These are phyloP conservation scores for Aureobasidium sp. DNA, from an alignment of 2,329 filamentous ascomycete species.

Conservation along the genomic window DNA sequence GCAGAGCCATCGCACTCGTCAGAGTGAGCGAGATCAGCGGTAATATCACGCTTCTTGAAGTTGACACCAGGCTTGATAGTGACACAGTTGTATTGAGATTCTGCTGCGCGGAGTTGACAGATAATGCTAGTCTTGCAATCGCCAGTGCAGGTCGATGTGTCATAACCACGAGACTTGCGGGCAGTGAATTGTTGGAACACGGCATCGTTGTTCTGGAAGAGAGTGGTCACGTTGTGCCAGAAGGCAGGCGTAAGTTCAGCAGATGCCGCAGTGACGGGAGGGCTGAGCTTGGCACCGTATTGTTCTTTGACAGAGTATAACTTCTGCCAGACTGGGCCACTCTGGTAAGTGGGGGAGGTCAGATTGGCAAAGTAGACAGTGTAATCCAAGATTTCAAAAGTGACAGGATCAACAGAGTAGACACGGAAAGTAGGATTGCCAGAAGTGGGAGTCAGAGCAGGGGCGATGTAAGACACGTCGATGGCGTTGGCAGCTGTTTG, in stretches of 20 bases:
- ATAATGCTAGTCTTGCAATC: constrained; percentile 41
- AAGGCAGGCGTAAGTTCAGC: constrained; percentile 48
- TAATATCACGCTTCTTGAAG: constrained; percentile 6
- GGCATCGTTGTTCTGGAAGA: constrained; percentile 36
- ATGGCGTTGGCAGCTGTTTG: constrained; percentile 38
- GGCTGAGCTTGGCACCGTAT: constrained; percentile 41
- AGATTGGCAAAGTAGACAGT: constrained; percentile 50
- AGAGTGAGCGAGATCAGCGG: background rate
- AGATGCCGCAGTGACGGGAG: constrained; percentile 32
- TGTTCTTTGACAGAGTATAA: constrained; percentile 50
- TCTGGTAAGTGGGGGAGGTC: constrained; percentile 36
- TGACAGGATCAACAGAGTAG: constrained; percentile 50
- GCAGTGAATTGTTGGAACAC: constrained; percentile 42
- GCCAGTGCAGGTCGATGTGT: constrained; percentile 33
- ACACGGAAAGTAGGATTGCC: constrained; percentile 51
- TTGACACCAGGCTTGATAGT: constrained; percentile 5
- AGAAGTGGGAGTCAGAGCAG: constrained; percentile 47
- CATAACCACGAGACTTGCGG: constrained; percentile 43
- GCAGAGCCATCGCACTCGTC: constrained; percentile 11
- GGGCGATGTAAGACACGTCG: constrained; percentile 47
- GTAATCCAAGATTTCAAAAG: constrained; percentile 47
- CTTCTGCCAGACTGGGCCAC: constrained; percentile 44
- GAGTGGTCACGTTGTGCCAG: constrained; percentile 50
- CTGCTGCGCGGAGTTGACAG: constrained; percentile 45
- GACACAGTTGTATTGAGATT: constrained; percentile 45